Percentiles rank a stretch among this genome's conserved stretches.
These are phyloP conservation scores for Fagopyrum esculentum DNA, from an alignment of 148 eudicot species.

Conservation along the genomic window DNA sequence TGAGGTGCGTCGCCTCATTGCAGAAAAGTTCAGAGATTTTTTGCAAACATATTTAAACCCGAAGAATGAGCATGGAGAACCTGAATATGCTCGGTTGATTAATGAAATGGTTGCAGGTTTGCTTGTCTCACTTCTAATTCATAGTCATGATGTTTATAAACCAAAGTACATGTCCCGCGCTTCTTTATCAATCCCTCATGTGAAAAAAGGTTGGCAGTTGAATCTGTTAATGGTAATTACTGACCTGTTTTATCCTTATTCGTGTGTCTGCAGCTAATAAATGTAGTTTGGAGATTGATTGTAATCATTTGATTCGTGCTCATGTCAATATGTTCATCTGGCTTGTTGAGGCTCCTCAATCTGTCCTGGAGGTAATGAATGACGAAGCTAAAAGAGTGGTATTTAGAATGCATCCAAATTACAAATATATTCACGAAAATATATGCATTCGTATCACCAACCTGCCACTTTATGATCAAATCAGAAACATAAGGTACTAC, in stretches of 20 bases:
- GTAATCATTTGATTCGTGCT: slow-evolving; percentile 71
- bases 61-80: slow-evolving; percentile 56
- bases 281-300: slow-evolving; percentile 94
- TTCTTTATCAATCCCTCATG: background rate
- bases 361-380: slow-evolving; percentile 97
- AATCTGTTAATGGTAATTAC: background rate
- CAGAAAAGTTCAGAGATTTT: slow-evolving; percentile 80
- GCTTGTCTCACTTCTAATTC: background rate
- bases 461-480: slow-evolving; percentile 89
- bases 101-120: slow-evolving; percentile 95
- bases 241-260: background rate
- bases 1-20: slow-evolving; percentile 92
- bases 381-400: slow-evolving; percentile 87
- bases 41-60: slow-evolving; percentile 57
- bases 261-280: slow-evolving; percentile 58
- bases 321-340: slow-evolving; percentile 94
- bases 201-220: background rate
- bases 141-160: background rate
- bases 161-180: background rate
- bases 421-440: slow-evolving; percentile 79
- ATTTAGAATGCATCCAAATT: slow-evolving; percentile 76
- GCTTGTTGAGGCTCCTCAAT: slow-evolving; percentile 97
- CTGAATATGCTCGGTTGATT: slow-evolving; percentile 65
- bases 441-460: slow-evolving; percentile 80
- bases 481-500: slow-evolving; percentile 79